These are phyloP conservation scores for Penicillium brasilianum DNA, from an alignment of 2,329 filamentous ascomycete species.

Conservation along the genomic window DNA sequence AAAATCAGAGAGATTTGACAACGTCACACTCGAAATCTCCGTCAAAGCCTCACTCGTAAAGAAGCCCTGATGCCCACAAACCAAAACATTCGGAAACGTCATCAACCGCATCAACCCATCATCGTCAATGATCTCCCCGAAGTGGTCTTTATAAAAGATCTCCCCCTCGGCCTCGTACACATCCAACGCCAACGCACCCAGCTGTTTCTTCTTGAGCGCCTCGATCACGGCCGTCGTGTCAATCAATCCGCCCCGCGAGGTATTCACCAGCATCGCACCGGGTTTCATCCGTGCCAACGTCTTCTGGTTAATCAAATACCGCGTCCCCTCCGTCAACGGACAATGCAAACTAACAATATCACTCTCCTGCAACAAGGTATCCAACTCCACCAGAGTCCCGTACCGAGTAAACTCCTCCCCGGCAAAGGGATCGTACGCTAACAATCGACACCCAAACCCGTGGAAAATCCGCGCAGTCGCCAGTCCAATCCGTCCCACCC, in stretches of 20 bases:
- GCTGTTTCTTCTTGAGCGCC: slow-evolving; percentile 63
- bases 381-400: slow-evolving; percentile 60
- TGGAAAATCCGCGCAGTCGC: slow-evolving; percentile 65
- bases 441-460: slow-evolving; percentile 67
- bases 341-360: slow-evolving; percentile 71
- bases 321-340: slow-evolving; percentile 64
- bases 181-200: slow-evolving; percentile 69
- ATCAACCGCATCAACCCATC: slow-evolving; percentile 69
- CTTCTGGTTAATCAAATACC: slow-evolving; percentile 63
- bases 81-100: slow-evolving; percentile 70
- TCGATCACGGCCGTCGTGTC: slow-evolving; percentile 64
- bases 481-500: slow-evolving; percentile 69
- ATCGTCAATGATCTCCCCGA: slow-evolving; percentile 68
- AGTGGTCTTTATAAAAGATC: slow-evolving; percentile 70
- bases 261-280: slow-evolving; percentile 67
- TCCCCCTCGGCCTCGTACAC: slow-evolving; percentile 68
- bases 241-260: slow-evolving; percentile 69
- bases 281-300: slow-evolving; percentile 62
- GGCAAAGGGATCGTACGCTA: slow-evolving; percentile 66
- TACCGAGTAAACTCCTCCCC: slow-evolving; percentile 54
- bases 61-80: slow-evolving; percentile 72
- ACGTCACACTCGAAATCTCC: slow-evolving; percentile 66
- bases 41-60: slow-evolving; percentile 69
- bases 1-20: slow-evolving; percentile 58
- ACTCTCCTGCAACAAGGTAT: slow-evolving; percentile 59